Percentiles rank a stretch among this genome's conserved stretches.
Conservation (phyloP, 164 flowering plant species). For the Aristolochia fimbriata region DNA sequence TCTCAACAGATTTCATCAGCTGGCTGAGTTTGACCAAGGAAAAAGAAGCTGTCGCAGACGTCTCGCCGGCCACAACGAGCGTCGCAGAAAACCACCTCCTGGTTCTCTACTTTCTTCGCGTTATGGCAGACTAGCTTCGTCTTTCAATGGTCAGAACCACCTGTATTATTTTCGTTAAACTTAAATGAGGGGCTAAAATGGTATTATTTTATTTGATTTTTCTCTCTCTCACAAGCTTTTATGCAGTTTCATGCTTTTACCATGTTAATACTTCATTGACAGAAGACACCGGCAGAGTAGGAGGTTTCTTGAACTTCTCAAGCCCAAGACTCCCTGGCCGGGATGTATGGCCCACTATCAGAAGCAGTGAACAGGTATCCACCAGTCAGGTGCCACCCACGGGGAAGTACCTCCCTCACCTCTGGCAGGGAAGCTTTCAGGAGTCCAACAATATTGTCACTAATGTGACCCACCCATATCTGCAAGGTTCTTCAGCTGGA, state of each 20-base stretch:
- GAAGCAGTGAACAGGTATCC: constrained; percentile 27
- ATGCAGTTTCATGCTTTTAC: no score
- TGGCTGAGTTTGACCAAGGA: constrained; percentile 89
- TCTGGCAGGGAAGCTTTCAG: constrained; percentile 40
- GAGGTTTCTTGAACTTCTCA: constrained; percentile 67
- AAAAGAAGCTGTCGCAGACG: constrained; percentile 95
- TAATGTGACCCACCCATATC: constrained; percentile 13
- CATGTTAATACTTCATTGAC: constrained; percentile 9
- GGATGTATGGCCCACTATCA: constrained; percentile 38
- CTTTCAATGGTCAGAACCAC: constrained; percentile 47
- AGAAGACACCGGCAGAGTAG: constrained; percentile 46
- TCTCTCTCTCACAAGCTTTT: neutral
- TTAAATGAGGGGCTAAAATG: neutral
- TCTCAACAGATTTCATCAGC: constrained; percentile 71
- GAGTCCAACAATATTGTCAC: constrained; percentile 25
- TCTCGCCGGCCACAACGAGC: constrained; percentile 94
- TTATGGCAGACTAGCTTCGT: constrained; percentile 43
- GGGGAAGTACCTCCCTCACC: constrained; percentile 29
- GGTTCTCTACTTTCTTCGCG: constrained; percentile 48
- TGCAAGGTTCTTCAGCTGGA: constrained; percentile 39
- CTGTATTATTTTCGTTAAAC: neutral
- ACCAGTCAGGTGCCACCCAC: constrained; percentile 17
- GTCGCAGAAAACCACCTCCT: constrained; percentile 86
- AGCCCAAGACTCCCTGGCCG: constrained; percentile 31
- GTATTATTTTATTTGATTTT: neutral